Percentiles rank a stretch among this genome's conserved stretches.
phyloP scores from a whole-genome alignment of 1,284 basidiomycete genomes.

The Rhodotorula sp. region DNA sequence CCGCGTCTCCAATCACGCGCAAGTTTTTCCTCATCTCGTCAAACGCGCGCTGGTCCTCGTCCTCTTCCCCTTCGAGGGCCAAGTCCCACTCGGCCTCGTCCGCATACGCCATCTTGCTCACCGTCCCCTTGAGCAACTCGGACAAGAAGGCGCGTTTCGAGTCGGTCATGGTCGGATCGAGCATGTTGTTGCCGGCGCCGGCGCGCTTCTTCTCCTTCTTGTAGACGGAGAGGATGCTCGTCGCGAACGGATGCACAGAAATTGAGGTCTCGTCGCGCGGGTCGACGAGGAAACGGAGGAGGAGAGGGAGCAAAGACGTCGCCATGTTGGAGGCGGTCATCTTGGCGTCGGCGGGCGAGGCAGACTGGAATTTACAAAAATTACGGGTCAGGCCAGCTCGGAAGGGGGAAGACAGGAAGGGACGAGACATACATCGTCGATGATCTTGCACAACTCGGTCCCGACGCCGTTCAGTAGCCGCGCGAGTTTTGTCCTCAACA shows the following conservation, averaged over 20 bases:
- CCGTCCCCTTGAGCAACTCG: constrained; percentile 72
- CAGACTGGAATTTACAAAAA: constrained; percentile 54
- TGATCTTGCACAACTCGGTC: constrained; percentile 76
- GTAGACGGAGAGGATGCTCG: constrained; percentile 69
- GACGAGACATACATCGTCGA: constrained; percentile 63
- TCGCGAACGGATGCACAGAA: constrained; percentile 73
- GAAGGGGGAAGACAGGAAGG: not conserved
- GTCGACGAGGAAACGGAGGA: constrained; percentile 86
- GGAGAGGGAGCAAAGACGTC: constrained; percentile 70
- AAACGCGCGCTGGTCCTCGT: constrained; percentile 79
- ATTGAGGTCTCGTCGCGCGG: constrained; percentile 80
- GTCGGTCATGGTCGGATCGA: constrained; percentile 56
- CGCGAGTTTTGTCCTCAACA: constrained; percentile 84
- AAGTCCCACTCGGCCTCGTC: constrained; percentile 74
- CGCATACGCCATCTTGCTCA: constrained; percentile 67
- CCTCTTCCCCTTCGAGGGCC: constrained; percentile 65
- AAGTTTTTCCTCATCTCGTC: constrained; percentile 84
- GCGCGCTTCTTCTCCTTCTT: constrained; percentile 71
- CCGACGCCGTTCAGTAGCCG: constrained; percentile 80
- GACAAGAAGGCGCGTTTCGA: constrained; percentile 75
- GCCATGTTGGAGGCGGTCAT: constrained; percentile 68
- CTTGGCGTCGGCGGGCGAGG: constrained; percentile 62
- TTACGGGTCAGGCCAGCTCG: not conserved
- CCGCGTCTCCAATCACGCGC: constrained; percentile 74
- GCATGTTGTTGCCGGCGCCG: constrained; percentile 54